Conservation (phyloP, 306 rosid species). For the Malus sylvestris region DNA sequence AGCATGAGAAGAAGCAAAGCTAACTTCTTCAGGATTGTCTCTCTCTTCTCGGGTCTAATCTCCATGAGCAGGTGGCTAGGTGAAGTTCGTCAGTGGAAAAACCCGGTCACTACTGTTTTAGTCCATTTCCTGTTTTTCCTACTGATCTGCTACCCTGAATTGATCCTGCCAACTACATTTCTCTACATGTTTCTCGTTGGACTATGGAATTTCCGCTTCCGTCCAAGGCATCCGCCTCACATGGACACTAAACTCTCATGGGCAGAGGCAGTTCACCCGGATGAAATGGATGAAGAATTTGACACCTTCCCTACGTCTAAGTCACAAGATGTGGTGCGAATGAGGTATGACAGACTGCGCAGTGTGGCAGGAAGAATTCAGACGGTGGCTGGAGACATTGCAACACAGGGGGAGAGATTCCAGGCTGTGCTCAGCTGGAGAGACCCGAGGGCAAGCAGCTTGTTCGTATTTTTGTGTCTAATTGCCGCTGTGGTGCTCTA, state of each 20-base stretch:
- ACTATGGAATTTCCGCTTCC: slow-evolving; percentile 53
- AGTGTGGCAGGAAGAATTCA: slow-evolving; percentile 71
- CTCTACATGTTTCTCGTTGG: slow-evolving; percentile 81
- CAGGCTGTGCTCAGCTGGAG: slow-evolving; percentile 53
- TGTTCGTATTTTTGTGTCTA: slow-evolving; percentile 39
- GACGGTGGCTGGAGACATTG: slow-evolving; percentile 56
- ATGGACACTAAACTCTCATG: slow-evolving; percentile 82
- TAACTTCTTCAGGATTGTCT: slow-evolving; percentile 64
- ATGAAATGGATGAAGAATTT: slow-evolving; percentile 64
- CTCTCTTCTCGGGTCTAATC: slow-evolving; percentile 52
- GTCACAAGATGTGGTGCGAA: slow-evolving; percentile 42
- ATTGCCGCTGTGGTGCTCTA: slow-evolving; percentile 44
- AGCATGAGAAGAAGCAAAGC: slow-evolving; percentile 82
- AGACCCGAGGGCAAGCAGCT: slow-evolving; percentile 55
- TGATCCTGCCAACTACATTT: slow-evolving; percentile 63
- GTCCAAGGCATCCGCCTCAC: slow-evolving; percentile 59
- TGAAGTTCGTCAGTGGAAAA: slow-evolving; percentile 69
- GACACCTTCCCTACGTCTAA: slow-evolving; percentile 69
- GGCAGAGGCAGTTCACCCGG: slow-evolving; percentile 71
- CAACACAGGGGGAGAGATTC: slow-evolving; percentile 63
- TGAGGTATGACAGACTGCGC: slow-evolving; percentile 70
- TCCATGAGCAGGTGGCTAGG: slow-evolving; percentile 65
- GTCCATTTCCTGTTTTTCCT: slow-evolving; percentile 65
- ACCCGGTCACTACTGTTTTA: slow-evolving; percentile 54
- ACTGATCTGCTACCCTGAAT: slow-evolving; percentile 60